phyloP scores from a whole-genome alignment of 106 monocot species.

The Chionographis japonica region DNA sequence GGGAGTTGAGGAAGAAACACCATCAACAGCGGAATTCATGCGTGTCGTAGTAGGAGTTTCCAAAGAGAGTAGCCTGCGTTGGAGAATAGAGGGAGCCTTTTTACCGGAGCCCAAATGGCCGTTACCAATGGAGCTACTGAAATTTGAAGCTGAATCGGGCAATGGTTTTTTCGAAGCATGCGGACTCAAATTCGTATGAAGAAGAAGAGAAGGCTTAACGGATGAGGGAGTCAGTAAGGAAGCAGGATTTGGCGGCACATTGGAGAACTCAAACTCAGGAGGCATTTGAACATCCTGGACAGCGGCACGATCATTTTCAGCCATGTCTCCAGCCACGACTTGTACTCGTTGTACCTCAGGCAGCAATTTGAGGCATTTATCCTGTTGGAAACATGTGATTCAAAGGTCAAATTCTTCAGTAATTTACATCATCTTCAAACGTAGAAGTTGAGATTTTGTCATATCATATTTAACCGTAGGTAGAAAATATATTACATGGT shows the following conservation, averaged over 20 bases:
- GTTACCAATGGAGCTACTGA: conserved; percentile 7
- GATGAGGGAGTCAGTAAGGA: conserved; percentile 1
- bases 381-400: conserved; percentile 21
- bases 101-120: conserved; percentile 4
- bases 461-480: no score
- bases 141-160: neutral
- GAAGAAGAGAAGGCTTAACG: conserved; percentile 21
- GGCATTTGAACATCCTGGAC: conserved; percentile 12
- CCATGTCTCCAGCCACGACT: conserved; percentile 15
- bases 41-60: conserved; percentile 12
- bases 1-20: conserved; percentile 7
- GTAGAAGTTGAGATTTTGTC: no score
- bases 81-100: conserved; percentile 22
- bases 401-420: neutral
- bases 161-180: conserved; percentile 13
- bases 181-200: conserved; percentile 16
- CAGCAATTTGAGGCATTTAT: conserved; percentile 52
- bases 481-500: no score
- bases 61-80: conserved; percentile 13
- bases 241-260: conserved; percentile 11
- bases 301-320: conserved; percentile 10
- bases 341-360: conserved; percentile 53
- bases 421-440: no score
- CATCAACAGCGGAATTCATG: conserved; percentile 8
- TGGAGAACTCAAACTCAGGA: conserved; percentile 14